phyloP scores from a whole-genome alignment of 805 yeast species.

The Kluyveromyces siamensis region DNA sequence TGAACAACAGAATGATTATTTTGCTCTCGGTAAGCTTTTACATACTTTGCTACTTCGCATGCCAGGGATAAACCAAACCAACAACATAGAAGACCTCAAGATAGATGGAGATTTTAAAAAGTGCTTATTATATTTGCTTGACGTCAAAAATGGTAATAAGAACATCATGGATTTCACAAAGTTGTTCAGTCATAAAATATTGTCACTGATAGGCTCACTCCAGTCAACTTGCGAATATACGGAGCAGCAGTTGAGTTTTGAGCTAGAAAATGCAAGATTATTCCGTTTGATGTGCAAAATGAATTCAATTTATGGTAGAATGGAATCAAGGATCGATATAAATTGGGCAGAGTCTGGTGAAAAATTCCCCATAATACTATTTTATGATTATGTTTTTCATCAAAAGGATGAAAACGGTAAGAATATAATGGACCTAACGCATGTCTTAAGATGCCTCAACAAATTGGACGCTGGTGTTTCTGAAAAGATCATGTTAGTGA shows the following conservation, averaged over 20 bases:
- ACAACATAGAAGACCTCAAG: constrained; percentile 21
- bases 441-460: constrained; percentile 69
- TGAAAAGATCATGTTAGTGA: constrained; percentile 71
- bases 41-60: constrained; percentile 40
- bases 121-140: constrained; percentile 33
- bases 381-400: constrained; percentile 79
- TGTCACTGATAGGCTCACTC: constrained; percentile 40
- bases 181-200: constrained; percentile 37
- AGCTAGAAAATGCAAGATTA: constrained; percentile 80
- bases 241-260: constrained; percentile 56
- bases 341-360: constrained; percentile 72
- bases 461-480: constrained; percentile 89
- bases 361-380: constrained; percentile 61
- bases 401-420: constrained; percentile 70
- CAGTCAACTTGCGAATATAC: constrained; percentile 46
- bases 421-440: constrained; percentile 73
- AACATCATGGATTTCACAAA: constrained; percentile 29
- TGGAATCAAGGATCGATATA: constrained; percentile 48
- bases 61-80: constrained; percentile 3
- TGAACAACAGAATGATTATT: constrained; percentile 48
- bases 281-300: constrained; percentile 77
- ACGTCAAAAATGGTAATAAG: constrained; percentile 16
- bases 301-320: constrained; percentile 67
- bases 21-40: constrained; percentile 50
- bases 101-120: constrained; percentile 39